Base-by-base conservation (phyloP, 257 asterid genomes). In the Leonotis leonurus region DNA sequence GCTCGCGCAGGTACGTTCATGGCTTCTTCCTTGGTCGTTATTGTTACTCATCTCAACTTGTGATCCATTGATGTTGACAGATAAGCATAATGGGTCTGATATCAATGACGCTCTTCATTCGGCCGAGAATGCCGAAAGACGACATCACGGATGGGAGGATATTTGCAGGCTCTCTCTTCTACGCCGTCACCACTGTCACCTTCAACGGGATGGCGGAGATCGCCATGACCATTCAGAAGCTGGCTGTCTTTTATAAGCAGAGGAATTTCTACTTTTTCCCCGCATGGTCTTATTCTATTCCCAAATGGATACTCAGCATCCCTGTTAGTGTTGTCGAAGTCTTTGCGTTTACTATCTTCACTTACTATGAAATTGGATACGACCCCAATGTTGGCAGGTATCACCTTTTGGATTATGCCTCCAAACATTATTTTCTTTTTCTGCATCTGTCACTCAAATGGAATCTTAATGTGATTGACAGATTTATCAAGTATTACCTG, bases 211-310 rank as follows among this genome's bases (percentile, higher is more conserved):
- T 74, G 75, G 55, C 78, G 0, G 85, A 82, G 64, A 56, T 82
- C 5, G 65, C 78, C n/a, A 4, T 72, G 70, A 70, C 68, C 5
- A 74, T 82, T 11, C 65, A 61, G 32, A 75, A 80, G 70, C 85
- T 82, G 63, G 81, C 88, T 0, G 73, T 82, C 37, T 82, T 82
- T 54, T 82, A 54, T 40, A 79, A 82, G 70, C 88, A 82, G 48
- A 67, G 85, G 65, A 76, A 76, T 37, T 73, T 62, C 68, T 52
- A 63, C 44, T 77, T 82, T 36, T 82, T 39, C 56, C 86, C 89
- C 27, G 70, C 82, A 0, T 83, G 86, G 89, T 70, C 78, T 1
- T 77, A 75, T 65, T 75, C 80, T 26, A 62, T 83, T 36, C 84
- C 80, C 6, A 0, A 50, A 20, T 73, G 81, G 78, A 58, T 79